Percentiles rank a stretch among this genome's conserved stretches.
Conservation (phyloP, 169 alveolate genomes). For the Eimeria acervulina region DNA sequence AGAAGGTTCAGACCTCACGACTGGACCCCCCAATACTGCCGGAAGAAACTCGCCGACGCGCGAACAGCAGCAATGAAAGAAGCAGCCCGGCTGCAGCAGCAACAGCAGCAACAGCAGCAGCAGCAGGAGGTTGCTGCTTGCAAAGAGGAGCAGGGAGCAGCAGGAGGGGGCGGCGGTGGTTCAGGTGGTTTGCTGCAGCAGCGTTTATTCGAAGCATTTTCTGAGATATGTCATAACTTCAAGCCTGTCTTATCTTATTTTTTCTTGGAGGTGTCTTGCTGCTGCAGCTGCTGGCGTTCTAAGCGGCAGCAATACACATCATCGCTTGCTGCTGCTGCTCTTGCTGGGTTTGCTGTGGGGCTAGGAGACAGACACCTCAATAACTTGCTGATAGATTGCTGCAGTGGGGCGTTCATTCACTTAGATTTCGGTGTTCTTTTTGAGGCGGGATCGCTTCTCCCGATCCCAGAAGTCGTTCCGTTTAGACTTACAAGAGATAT, state of each 20-base stretch:
- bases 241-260: conserved; percentile 83
- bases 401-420: conserved; percentile 93
- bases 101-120: background rate
- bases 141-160: background rate
- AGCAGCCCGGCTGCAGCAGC: background rate
- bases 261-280: conserved; percentile 79
- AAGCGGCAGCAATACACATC: conserved; percentile 94
- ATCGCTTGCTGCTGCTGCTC: conserved; percentile 96
- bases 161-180: background rate
- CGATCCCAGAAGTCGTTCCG: conserved; percentile 96
- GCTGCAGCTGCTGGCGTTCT: conserved; percentile 68
- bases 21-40: conserved; percentile 72
- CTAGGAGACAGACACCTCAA: conserved; percentile 97
- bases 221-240: conserved; percentile 66
- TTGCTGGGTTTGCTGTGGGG: conserved; percentile 96
- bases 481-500: conserved; percentile 96
- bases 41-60: conserved; percentile 43
- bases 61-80: background rate
- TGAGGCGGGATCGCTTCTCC: conserved; percentile 94
- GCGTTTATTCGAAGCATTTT: conserved; percentile 11
- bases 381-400: conserved; percentile 94
- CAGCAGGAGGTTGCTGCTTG: background rate
- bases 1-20: conserved; percentile 82
- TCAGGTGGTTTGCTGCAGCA: background rate
- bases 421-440: conserved; percentile 97